Conservation (phyloP, 805 yeast species). For the Teunomyces stri region DNA sequence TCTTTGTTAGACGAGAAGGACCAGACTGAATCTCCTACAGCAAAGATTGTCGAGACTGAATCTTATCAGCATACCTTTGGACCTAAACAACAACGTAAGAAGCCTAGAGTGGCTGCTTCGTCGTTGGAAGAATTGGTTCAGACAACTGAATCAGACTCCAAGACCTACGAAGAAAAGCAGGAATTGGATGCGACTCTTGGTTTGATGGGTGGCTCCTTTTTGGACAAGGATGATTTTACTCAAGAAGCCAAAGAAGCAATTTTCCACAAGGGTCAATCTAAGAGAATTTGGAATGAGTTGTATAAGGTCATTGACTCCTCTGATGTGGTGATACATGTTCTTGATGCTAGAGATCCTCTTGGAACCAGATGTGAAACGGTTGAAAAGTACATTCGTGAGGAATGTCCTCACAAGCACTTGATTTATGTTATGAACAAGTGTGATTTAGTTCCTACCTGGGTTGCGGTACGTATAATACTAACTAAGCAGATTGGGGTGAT, state of each 20-base stretch:
- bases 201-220: conserved; percentile 64
- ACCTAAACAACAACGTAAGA: conserved; percentile 91
- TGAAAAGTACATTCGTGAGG: conserved; percentile 88
- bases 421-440: conserved; percentile 93
- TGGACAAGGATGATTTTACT: conserved; percentile 75
- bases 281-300: conserved; percentile 97
- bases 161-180: conserved; percentile 66
- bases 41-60: conserved; percentile 85
- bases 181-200: conserved; percentile 76
- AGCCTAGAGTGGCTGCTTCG: conserved; percentile 77
- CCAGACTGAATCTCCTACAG: conserved; percentile 69
- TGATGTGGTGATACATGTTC: conserved; percentile 93
- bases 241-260: conserved; percentile 93
- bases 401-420: conserved; percentile 95
- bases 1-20: conserved; percentile 87
- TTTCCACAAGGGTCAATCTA: conserved; percentile 95
- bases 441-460: conserved; percentile 99
- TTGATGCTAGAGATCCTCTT: conserved; percentile 96
- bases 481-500: neutral
- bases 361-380: conserved; percentile 95
- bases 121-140: conserved; percentile 75
- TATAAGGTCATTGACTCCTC: conserved; percentile 97
- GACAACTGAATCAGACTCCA: conserved; percentile 54
- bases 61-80: conserved; percentile 81
- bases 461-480: conserved; percentile 79